phyloP scores from a whole-genome alignment of 2,329 filamentous ascomycete genomes.

The Chalaropsis thielavioides region DNA sequence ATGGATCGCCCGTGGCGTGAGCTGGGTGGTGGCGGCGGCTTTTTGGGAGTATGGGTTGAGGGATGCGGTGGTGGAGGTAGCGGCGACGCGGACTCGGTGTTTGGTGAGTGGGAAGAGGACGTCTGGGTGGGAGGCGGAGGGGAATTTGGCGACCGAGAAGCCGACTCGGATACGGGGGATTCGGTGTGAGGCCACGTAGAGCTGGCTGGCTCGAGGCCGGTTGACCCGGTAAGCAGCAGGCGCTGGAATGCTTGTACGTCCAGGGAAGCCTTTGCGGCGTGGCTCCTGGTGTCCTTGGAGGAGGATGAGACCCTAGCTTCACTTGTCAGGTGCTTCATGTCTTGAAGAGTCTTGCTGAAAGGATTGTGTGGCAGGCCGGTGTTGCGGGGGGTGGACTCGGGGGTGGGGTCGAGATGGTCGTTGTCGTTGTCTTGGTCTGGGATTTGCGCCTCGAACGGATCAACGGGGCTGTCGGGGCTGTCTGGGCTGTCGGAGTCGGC shows the following conservation, averaged over 20 bases:
- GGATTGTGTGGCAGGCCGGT: constrained; percentile 26
- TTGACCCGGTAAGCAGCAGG: constrained; percentile 58
- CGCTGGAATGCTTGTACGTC: constrained; percentile 69
- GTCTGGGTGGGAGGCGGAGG: neutral
- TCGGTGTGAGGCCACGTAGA: neutral
- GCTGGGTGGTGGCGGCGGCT: constrained; percentile 56
- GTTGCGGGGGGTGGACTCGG: neutral
- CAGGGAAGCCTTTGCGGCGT: constrained; percentile 13
- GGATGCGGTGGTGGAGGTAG: neutral
- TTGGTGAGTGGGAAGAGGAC: neutral
- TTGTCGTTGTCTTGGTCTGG: neutral
- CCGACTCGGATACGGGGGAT: neutral
- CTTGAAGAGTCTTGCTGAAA: constrained; percentile 41
- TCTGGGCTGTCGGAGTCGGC: neutral
- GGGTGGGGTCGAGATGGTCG: neutral
- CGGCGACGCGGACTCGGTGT: neutral
- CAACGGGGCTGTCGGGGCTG: neutral
- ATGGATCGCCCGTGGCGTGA: constrained; percentile 68
- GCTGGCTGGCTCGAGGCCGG: constrained; percentile 25
- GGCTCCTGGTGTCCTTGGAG: neutral
- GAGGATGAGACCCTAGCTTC: constrained; percentile 5
- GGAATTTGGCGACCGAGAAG: neutral
- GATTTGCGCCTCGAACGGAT: neutral
- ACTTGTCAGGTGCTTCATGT: constrained; percentile 27
- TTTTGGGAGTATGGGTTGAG: constrained; percentile 32